phyloP scores from a whole-genome alignment of 2,329 filamentous ascomycete species.

The Fusarium dlaminii region DNA sequence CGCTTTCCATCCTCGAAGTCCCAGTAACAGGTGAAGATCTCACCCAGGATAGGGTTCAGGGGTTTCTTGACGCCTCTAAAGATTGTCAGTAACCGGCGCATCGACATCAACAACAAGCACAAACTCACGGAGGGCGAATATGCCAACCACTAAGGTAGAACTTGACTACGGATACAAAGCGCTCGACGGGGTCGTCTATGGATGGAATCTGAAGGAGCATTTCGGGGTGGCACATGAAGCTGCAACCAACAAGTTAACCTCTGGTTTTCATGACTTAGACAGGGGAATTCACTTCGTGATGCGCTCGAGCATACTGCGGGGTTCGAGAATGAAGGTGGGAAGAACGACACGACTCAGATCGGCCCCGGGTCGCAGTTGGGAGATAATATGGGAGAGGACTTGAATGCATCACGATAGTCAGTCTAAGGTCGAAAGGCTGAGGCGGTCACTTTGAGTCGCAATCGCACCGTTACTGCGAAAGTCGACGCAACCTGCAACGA shows the following conservation, averaged over 20 bases:
- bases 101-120: background rate
- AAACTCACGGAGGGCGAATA: slow-evolving; percentile 89
- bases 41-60: slow-evolving; percentile 93
- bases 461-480: slow-evolving; percentile 10
- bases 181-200: slow-evolving; percentile 86
- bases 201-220: slow-evolving; percentile 87
- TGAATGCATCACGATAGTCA: slow-evolving; percentile 29
- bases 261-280: slow-evolving; percentile 1
- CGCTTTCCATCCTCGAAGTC: slow-evolving; percentile 84
- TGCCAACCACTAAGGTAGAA: slow-evolving; percentile 99
- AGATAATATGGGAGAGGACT: slow-evolving; percentile 98
- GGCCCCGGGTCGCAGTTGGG: slow-evolving; percentile 92
- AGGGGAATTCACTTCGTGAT: slow-evolving; percentile 83
- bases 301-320: slow-evolving; percentile 95
- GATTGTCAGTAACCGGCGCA: slow-evolving; percentile 34
- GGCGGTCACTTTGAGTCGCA: background rate
- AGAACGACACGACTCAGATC: slow-evolving; percentile 94
- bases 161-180: slow-evolving; percentile 95
- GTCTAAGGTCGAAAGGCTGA: slow-evolving; percentile 1
- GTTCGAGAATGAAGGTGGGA: slow-evolving; percentile 97
- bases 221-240: slow-evolving; percentile 99
- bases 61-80: slow-evolving; percentile 95
- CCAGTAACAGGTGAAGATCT: slow-evolving; percentile 96
- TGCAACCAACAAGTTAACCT: slow-evolving; percentile 50
- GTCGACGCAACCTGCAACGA: slow-evolving; percentile 8